Conservation (phyloP, 257 asterid genomes). For the Handroanthus guayacan region DNA sequence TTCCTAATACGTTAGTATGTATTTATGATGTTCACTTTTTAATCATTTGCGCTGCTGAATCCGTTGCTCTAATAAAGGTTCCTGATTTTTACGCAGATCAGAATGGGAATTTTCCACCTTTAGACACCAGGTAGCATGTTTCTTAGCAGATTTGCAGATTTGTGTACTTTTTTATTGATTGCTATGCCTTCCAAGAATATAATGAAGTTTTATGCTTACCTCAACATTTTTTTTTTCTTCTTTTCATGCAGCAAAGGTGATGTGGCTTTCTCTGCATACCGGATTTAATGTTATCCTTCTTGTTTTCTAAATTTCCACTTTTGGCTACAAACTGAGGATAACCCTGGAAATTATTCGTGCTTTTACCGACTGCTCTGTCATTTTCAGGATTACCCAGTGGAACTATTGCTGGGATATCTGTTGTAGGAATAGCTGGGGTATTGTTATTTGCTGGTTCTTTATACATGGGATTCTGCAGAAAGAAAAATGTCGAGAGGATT, state of each 20-base stretch:
- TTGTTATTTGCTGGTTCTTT: conserved; percentile 61
- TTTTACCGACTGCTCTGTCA: conserved; percentile 37
- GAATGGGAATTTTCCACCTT: conserved; percentile 57
- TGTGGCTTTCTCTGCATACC: too few relatives aligned
- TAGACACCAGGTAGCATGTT: conserved; percentile 54
- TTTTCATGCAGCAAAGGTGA: neutral
- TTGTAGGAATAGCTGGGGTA: conserved; percentile 54
- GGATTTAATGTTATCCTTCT: too few relatives aligned
- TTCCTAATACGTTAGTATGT: neutral
- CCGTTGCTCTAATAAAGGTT: conserved; percentile 27
- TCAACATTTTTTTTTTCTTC: neutral
- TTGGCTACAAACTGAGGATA: conserved; percentile 33
- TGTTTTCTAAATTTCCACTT: neutral
- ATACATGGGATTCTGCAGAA: conserved; percentile 54
- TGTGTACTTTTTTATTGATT: conserved; percentile 14
- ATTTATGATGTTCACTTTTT: conserved; percentile 6
- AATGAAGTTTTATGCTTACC: conserved; percentile 13
- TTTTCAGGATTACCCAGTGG: conserved; percentile 75
- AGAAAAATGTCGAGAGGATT: conserved; percentile 49
- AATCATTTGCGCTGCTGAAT: neutral
- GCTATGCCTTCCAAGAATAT: conserved; percentile 13
- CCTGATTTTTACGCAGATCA: conserved; percentile 57
- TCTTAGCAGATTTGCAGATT: conserved; percentile 14
- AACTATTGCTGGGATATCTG: conserved; percentile 76
- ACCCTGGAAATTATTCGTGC: conserved; percentile 24